phyloP scores from a whole-genome alignment of 2,329 filamentous ascomycete genomes.

The Penicillium oxalicum region DNA sequence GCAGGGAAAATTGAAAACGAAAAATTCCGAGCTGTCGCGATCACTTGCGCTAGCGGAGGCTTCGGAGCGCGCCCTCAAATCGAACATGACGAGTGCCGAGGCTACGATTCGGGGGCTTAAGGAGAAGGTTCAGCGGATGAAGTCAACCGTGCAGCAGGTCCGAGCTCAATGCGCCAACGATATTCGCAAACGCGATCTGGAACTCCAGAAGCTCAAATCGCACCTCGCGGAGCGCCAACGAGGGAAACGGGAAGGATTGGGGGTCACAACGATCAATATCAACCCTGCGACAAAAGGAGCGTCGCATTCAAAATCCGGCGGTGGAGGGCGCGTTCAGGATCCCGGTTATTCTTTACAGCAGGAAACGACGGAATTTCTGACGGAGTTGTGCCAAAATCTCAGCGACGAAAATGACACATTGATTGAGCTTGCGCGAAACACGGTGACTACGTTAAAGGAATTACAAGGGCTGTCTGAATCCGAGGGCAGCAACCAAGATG shows the following conservation, averaged over 20 bases:
- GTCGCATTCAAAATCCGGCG: slow-evolving; percentile 25
- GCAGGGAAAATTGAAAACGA: slow-evolving; percentile 50
- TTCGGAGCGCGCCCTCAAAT: slow-evolving; percentile 62
- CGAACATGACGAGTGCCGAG: slow-evolving; percentile 68
- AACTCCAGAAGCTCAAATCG: slow-evolving; percentile 82
- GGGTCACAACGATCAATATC: slow-evolving; percentile 45
- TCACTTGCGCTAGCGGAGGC: slow-evolving; percentile 58
- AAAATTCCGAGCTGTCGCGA: slow-evolving; percentile 52
- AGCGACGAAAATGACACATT: slow-evolving; percentile 89
- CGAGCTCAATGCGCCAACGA: slow-evolving; percentile 84
- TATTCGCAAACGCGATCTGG: slow-evolving; percentile 79
- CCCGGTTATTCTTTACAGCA: slow-evolving; percentile 65
- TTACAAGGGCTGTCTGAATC: slow-evolving; percentile 47
- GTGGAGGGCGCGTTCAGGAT: slow-evolving; percentile 45
- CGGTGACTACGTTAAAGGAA: slow-evolving; percentile 62
- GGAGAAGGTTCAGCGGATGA: slow-evolving; percentile 75
- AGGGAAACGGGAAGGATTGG: slow-evolving; percentile 50
- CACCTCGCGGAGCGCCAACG: slow-evolving; percentile 68
- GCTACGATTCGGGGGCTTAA: slow-evolving; percentile 68
- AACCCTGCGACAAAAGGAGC: slow-evolving; percentile 34
- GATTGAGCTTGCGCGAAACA: slow-evolving; percentile 63
- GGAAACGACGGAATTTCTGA: slow-evolving; percentile 88
- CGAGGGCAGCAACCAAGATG: slow-evolving; percentile 25
- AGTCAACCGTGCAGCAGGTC: slow-evolving; percentile 73
- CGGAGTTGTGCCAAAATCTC: slow-evolving; percentile 71